Percentiles rank a stretch among this genome's conserved stretches.
Conservation (phyloP, 2,329 filamentous ascomycete genomes). For the Plenodomus tracheiphilus region DNA sequence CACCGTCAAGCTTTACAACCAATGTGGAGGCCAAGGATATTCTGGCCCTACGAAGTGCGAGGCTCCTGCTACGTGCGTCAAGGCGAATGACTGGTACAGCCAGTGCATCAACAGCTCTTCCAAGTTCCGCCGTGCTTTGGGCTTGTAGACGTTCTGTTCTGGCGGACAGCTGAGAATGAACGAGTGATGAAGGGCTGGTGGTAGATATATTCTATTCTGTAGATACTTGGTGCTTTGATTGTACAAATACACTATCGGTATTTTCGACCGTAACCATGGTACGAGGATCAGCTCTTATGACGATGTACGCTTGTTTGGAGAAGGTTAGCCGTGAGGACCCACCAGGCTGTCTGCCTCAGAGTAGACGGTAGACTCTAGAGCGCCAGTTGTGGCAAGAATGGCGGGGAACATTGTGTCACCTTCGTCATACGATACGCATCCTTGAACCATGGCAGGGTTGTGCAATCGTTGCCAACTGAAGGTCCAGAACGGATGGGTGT, state of each 20-base stretch:
- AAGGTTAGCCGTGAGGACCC: background rate
- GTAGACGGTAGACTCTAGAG: background rate
- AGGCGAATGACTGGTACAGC: conserved; percentile 46
- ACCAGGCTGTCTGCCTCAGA: background rate
- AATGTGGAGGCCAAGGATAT: conserved; percentile 49
- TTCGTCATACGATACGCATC: background rate
- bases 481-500: background rate
- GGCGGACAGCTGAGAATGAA: too few relatives aligned
- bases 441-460: background rate
- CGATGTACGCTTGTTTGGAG: background rate
- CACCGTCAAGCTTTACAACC: conserved; percentile 23
- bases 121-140: conserved; percentile 10
- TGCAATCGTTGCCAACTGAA: background rate
- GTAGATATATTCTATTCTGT: background rate
- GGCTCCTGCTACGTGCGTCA: conserved; percentile 41
- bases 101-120: conserved; percentile 39
- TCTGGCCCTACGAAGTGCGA: conserved; percentile 44
- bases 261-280: background rate
- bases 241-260: background rate
- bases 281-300: background rate
- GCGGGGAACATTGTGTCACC: background rate
- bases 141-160: background rate
- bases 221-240: background rate
- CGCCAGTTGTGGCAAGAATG: background rate
- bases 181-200: background rate